A percentile compares a stretch with the other conserved stretches of the same genome.
Conservation (phyloP, 2,329 filamentous ascomycete species). For the Trichoderma atroviride region DNA sequence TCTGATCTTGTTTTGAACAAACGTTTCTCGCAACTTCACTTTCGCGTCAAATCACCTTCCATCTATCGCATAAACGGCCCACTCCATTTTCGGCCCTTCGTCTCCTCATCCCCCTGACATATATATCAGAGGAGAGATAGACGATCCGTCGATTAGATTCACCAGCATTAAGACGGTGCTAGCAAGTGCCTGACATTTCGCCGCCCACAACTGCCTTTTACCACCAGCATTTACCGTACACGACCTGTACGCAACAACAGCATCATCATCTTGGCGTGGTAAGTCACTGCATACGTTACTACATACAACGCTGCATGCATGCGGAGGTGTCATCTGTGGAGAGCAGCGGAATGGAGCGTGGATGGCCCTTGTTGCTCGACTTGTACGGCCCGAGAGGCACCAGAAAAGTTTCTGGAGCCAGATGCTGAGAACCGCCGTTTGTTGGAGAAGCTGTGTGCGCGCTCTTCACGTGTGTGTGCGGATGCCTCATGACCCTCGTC, state of each 20-base stretch:
- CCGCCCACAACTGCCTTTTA: neutral
- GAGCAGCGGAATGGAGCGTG: neutral
- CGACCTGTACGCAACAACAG: neutral
- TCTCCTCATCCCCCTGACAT: constrained; percentile 17
- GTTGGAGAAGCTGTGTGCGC: constrained; percentile 22
- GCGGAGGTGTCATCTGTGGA: constrained; percentile 16
- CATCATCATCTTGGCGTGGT: constrained; percentile 24
- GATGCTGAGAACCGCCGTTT: constrained; percentile 15
- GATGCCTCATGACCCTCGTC: constrained; percentile 27
- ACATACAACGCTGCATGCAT: constrained; percentile 19
- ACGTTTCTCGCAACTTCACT: neutral
- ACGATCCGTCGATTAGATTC: neutral
- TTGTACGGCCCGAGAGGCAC: constrained; percentile 14
- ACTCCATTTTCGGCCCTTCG: constrained; percentile 28
- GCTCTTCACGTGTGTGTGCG: constrained; percentile 12
- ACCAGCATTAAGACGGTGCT: constrained; percentile 5
- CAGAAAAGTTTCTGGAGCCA: constrained; percentile 16
- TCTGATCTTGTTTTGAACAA: neutral
- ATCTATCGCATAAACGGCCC: constrained; percentile 13
- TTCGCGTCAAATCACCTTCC: constrained; percentile 17
- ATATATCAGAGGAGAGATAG: neutral
- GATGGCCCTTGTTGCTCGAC: constrained; percentile 8
- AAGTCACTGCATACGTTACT: constrained; percentile 25
- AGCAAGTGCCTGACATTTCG: constrained; percentile 11
- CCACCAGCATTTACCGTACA: neutral